Conservation (phyloP, 1,284 basidiomycete genomes). For the Cryptococcus sp. region DNA sequence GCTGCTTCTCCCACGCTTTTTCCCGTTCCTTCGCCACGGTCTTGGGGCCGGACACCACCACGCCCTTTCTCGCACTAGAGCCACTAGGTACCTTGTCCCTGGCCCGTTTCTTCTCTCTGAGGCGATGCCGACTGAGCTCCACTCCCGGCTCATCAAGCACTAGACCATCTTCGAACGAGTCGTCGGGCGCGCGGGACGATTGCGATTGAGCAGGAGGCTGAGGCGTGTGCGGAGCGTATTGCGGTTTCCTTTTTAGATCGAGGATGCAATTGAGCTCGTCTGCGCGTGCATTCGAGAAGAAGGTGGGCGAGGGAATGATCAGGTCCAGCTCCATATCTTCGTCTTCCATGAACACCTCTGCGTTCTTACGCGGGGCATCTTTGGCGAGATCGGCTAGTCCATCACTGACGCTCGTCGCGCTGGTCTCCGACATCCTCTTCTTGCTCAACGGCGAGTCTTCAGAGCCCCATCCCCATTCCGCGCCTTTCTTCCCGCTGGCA, state of each 20-base stretch:
- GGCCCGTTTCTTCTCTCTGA: slow-evolving; percentile 28
- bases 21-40: slow-evolving; percentile 19
- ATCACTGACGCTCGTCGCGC: slow-evolving; percentile 42
- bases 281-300: slow-evolving; percentile 38
- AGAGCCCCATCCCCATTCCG: slow-evolving; percentile 29
- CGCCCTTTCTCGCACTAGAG: neutral
- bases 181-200: slow-evolving; percentile 24
- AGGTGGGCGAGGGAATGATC: slow-evolving; percentile 40
- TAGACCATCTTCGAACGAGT: slow-evolving; percentile 51
- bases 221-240: slow-evolving; percentile 23
- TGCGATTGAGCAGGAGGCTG: neutral
- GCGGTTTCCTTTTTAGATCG: slow-evolving; percentile 46
- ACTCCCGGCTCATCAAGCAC: slow-evolving; percentile 44
- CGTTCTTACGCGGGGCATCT: neutral
- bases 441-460: slow-evolving; percentile 24
- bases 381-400: slow-evolving; percentile 17
- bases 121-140: slow-evolving; percentile 41
- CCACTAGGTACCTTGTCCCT: slow-evolving; percentile 12
- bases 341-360: slow-evolving; percentile 29
- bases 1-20: slow-evolving; percentile 31
- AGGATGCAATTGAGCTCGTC: slow-evolving; percentile 46
- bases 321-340: slow-evolving; percentile 47
- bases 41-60: slow-evolving; percentile 5
- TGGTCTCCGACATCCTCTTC: slow-evolving; percentile 38
- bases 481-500: slow-evolving; percentile 24